A percentile compares a stretch with the other conserved stretches of the same genome.
Conservation (phyloP, 208 protist species). For the Strigomonas galati region DNA sequence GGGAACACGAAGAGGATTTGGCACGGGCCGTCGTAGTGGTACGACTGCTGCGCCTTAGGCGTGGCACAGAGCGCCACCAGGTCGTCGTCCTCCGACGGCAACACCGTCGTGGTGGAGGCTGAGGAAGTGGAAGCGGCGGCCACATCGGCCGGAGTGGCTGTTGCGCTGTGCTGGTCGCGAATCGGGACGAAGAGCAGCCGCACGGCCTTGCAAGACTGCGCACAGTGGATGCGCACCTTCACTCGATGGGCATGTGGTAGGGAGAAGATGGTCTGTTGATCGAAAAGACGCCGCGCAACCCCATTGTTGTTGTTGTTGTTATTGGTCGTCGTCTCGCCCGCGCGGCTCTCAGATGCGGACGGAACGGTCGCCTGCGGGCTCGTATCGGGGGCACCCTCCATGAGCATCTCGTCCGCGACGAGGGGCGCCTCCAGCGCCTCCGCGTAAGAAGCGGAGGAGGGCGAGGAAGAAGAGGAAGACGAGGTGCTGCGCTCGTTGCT, state of each 20-base stretch:
- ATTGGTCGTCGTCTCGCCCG: too few species aligned
- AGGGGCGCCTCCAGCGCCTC: not conserved
- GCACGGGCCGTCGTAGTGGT: slow-evolving; percentile 21
- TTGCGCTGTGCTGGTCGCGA: not conserved
- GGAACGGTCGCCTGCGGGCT: not conserved
- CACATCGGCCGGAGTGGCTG: too few species aligned
- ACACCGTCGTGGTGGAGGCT: not conserved
- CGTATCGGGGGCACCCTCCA: too few species aligned
- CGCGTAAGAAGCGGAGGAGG: not conserved
- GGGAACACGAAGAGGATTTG: slow-evolving; percentile 8
- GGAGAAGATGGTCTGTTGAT: not conserved
- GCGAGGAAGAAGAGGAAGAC: not conserved
- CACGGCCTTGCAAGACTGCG: not conserved
- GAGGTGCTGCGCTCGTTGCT: not conserved
- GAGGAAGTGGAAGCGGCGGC: too few species aligned
- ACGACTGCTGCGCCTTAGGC: not conserved
- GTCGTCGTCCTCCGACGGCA: slow-evolving; percentile 15
- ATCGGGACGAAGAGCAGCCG: not conserved
- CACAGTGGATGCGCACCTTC: not conserved
- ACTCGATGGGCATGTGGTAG: not conserved
- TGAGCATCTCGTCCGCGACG: too few species aligned
- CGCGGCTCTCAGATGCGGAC: not conserved
- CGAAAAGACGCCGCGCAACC: not conserved
- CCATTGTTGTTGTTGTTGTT: not conserved
- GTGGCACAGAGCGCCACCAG: not conserved